These are phyloP conservation scores for Blastocystis sp. DNA, from an alignment of 352 stramenopile genomes.

Conservation along the genomic window DNA sequence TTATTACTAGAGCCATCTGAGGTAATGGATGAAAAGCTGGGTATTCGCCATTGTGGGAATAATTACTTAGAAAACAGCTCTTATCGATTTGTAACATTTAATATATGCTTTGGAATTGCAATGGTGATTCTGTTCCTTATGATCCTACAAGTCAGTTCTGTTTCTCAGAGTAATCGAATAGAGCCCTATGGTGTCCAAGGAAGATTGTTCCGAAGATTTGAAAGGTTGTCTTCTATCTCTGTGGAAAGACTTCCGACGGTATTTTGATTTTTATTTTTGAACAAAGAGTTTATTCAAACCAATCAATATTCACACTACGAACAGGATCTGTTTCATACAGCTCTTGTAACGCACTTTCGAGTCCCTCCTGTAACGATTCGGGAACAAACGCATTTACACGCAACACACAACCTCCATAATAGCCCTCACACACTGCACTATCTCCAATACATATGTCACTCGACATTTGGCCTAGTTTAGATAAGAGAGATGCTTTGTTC, in stretches of 20 bases:
- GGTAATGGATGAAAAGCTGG: neutral
- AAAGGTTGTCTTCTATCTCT: neutral
- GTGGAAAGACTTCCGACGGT: neutral
- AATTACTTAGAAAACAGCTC: neutral
- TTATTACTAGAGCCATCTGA: neutral
- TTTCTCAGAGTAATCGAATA: neutral
- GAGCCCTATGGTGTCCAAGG: constrained; percentile 25
- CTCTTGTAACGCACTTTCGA: neutral
- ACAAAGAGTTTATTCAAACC: neutral
- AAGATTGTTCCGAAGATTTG: neutral
- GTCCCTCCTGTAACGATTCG: neutral
- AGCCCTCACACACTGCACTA: neutral
- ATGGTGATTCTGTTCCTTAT: neutral
- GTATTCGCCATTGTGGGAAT: too few relatives aligned
- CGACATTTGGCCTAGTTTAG: neutral
- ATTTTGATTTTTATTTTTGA: constrained; percentile 54
- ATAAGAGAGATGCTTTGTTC: neutral
- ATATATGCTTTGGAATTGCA: neutral
- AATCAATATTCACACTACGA: neutral
- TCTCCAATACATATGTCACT: neutral
- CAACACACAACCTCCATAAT: neutral
- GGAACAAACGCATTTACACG: neutral
- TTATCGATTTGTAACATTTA: neutral
- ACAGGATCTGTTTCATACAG: neutral
- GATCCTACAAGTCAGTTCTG: neutral